These are phyloP conservation scores for Mrakia gelida DNA, from an alignment of 768 basidiomycete genomes.

Conservation along the genomic window DNA sequence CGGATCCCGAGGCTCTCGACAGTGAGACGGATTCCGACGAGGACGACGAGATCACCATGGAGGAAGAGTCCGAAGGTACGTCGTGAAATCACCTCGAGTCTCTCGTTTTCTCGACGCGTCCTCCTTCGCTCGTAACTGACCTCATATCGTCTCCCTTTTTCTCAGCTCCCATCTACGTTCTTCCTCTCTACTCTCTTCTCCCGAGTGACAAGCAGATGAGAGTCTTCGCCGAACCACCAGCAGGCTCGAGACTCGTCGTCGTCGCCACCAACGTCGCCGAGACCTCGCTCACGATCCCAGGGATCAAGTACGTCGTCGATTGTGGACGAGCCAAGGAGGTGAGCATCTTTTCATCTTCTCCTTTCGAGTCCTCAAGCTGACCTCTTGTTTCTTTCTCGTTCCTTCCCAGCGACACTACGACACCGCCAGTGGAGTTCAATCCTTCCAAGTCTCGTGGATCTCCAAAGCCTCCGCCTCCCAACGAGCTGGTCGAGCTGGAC, in stretches of 20 bases:
- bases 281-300: slow-evolving; percentile 93
- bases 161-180: slow-evolving; percentile 84
- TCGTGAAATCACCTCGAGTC: background rate
- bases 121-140: background rate
- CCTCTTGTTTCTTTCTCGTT: background rate
- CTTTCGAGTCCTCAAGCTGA: background rate
- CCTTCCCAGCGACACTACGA: slow-evolving; percentile 72
- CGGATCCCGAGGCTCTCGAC: slow-evolving; percentile 58
- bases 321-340: slow-evolving; percentile 94
- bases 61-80: slow-evolving; percentile 57
- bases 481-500: slow-evolving; percentile 91
- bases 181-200: slow-evolving; percentile 88
- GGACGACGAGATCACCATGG: slow-evolving; percentile 54
- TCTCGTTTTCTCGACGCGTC: background rate
- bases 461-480: slow-evolving; percentile 94
- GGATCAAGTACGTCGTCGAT: slow-evolving; percentile 96
- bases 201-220: slow-evolving; percentile 91
- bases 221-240: slow-evolving; percentile 81
- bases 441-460: slow-evolving; percentile 88
- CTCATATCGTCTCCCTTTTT: slow-evolving; percentile 5
- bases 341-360: slow-evolving; percentile 19
- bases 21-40: slow-evolving; percentile 72
- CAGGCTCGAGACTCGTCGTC: slow-evolving; percentile 77
- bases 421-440: slow-evolving; percentile 71
- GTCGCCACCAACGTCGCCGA: slow-evolving; percentile 96